phyloP scores from a whole-genome alignment of 768 basidiomycete genomes.

The Auricularia sp. region DNA sequence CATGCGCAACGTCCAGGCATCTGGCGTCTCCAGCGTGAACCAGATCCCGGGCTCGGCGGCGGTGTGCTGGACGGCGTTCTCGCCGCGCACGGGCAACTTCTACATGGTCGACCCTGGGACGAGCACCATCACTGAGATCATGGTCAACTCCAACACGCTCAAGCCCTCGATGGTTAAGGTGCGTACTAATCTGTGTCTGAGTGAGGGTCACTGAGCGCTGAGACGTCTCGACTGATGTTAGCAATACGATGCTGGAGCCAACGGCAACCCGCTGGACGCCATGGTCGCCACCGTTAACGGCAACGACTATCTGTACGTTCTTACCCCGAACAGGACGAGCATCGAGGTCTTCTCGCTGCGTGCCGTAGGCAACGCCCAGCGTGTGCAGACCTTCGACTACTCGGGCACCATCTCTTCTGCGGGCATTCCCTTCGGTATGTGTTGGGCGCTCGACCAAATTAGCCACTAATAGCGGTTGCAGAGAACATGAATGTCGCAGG shows the following conservation, averaged over 20 bases:
- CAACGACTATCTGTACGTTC: slow-evolving; percentile 34
- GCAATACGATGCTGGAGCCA: slow-evolving; percentile 26
- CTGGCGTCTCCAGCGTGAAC: background rate
- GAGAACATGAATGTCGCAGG: too few species aligned
- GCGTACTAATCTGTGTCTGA: background rate
- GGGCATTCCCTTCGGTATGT: too few species aligned
- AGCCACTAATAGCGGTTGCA: too few species aligned
- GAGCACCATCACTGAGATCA: slow-evolving; percentile 34
- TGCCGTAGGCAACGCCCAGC: slow-evolving; percentile 24
- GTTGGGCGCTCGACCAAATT: too few species aligned
- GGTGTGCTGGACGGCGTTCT: slow-evolving; percentile 23
- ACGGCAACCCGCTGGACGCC: slow-evolving; percentile 22
- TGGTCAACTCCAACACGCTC: slow-evolving; percentile 33
- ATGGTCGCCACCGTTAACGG: slow-evolving; percentile 29
- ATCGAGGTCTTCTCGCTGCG: slow-evolving; percentile 32
- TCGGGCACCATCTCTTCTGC: background rate
- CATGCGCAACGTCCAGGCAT: background rate
- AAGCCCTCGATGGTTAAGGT: slow-evolving; percentile 37
- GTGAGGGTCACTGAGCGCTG: background rate
- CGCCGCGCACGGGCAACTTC: slow-evolving; percentile 23
- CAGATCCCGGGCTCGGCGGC: slow-evolving; percentile 15
- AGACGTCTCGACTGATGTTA: slow-evolving; percentile 5
- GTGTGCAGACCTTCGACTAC: slow-evolving; percentile 7
- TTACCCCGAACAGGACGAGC: slow-evolving; percentile 29
- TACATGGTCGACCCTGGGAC: slow-evolving; percentile 21